Percentiles rank a stretch among this genome's conserved stretches.
These are phyloP conservation scores for Hemisphaericaspora xylofermentans DNA, from an alignment of 1,139 yeast genomes.

Conservation along the genomic window DNA sequence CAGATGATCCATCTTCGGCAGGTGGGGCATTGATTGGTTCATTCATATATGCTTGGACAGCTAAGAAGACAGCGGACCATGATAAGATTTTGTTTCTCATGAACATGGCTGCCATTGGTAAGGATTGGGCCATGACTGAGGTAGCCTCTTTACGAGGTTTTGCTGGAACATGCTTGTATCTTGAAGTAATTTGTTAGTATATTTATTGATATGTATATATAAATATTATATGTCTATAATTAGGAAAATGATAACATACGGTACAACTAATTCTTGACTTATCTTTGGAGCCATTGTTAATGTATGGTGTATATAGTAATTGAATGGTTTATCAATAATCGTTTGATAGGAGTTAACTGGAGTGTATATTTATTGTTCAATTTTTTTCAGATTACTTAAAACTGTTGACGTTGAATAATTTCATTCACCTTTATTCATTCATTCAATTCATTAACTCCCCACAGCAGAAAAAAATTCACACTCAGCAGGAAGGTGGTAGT, in stretches of 20 bases:
- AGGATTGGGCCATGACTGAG: constrained; percentile 52
- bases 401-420: no score
- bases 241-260: constrained; percentile 24
- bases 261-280: constrained; percentile 40
- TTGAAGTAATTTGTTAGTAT: constrained; percentile 12
- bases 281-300: constrained; percentile 29
- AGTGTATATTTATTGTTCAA: no score
- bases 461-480: no score
- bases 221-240: not conserved
- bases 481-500: no score
- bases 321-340: no score
- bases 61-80: constrained; percentile 56
- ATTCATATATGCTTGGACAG: constrained; percentile 49
- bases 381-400: no score
- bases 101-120: constrained; percentile 71
- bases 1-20: constrained; percentile 24
- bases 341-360: no score
- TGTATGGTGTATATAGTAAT: no score
- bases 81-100: constrained; percentile 52
- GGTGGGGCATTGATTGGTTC: constrained; percentile 45
- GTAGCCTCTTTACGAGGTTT: constrained; percentile 48
- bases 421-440: no score
- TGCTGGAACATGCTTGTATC: constrained; percentile 51
- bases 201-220: not conserved
- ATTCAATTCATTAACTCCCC: no score